Percentiles rank a stretch among this genome's conserved stretches.
Conservation (phyloP, 768 basidiomycete species). For the Flagelloscypha sp. region DNA sequence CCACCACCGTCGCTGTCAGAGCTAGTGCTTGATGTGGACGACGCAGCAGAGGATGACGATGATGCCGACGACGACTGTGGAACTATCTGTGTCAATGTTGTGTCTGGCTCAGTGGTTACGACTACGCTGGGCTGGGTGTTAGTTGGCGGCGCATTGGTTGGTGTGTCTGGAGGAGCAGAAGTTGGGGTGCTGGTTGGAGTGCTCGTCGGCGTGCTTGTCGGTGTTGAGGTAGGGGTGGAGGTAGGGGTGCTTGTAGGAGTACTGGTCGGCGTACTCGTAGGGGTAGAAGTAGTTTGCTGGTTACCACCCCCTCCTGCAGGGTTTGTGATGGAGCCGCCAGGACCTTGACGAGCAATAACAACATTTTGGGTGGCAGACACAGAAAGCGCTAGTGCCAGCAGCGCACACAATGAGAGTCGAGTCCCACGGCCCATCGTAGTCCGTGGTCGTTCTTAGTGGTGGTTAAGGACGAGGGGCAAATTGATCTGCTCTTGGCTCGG, state of each 20-base stretch:
- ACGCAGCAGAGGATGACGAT: constrained; percentile 16
- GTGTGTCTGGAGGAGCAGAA: constrained; percentile 3
- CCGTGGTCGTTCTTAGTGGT: too few species aligned
- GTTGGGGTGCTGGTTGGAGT: constrained; percentile 6
- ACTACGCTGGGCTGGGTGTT: constrained; percentile 8
- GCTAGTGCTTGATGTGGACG: constrained; percentile 19
- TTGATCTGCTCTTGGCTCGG: too few species aligned
- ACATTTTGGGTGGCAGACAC: too few species aligned
- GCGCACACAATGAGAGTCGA: too few species aligned
- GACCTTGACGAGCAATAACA: too few species aligned
- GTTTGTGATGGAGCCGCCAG: too few species aligned
- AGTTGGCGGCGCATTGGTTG: constrained; percentile 1
- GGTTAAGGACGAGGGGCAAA: too few species aligned
- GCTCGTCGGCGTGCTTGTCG: constrained; percentile 2
- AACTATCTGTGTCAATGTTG: constrained; percentile 17
- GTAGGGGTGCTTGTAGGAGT: constrained; percentile 6
- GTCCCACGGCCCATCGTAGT: too few species aligned
- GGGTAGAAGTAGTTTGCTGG: constrained; percentile 5
- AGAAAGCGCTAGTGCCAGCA: too few species aligned
- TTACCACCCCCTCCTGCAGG: too few species aligned
- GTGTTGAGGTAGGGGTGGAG: constrained; percentile 1
- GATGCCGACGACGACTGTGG: constrained; percentile 7
- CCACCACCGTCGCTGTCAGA: constrained; percentile 23
- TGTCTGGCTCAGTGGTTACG: constrained; percentile 18
- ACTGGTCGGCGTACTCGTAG: constrained; percentile 5